Percentiles rank a stretch among this genome's conserved stretches.
Conservation (phyloP, 768 basidiomycete species). For the Lentinula detonsa region DNA sequence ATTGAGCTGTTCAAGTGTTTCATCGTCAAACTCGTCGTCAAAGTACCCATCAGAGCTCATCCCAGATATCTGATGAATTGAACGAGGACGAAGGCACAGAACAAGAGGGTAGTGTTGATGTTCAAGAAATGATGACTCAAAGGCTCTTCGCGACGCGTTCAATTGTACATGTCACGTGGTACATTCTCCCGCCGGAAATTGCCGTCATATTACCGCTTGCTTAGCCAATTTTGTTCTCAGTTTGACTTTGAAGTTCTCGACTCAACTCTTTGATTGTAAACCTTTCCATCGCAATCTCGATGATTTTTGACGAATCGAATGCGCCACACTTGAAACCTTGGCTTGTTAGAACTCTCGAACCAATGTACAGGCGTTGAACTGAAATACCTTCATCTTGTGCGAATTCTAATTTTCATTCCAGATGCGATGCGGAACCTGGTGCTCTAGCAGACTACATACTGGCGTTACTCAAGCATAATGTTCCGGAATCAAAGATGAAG, state of each 20-base stretch:
- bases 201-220: background rate
- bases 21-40: conserved; percentile 57
- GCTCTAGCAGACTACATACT: conserved; percentile 93
- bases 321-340: conserved; percentile 73
- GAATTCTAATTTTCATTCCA: conserved; percentile 22
- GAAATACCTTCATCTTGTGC: conserved; percentile 15
- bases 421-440: conserved; percentile 94
- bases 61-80: conserved; percentile 2
- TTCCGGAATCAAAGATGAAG: conserved; percentile 75
- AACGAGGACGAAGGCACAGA: background rate
- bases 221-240: background rate
- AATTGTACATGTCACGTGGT: background rate
- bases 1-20: conserved; percentile 55
- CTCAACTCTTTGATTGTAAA: background rate
- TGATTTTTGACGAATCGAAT: conserved; percentile 67
- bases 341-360: conserved; percentile 85
- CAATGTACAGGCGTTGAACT: conserved; percentile 57
- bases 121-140: background rate
- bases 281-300: conserved; percentile 16
- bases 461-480: conserved; percentile 88
- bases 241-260: background rate
- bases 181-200: background rate
- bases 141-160: background rate
- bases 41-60: conserved; percentile 83
- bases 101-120: background rate